These are phyloP conservation scores for Periglandula ipomoeae DNA, from an alignment of 2,329 filamentous ascomycete species.

Conservation along the genomic window DNA sequence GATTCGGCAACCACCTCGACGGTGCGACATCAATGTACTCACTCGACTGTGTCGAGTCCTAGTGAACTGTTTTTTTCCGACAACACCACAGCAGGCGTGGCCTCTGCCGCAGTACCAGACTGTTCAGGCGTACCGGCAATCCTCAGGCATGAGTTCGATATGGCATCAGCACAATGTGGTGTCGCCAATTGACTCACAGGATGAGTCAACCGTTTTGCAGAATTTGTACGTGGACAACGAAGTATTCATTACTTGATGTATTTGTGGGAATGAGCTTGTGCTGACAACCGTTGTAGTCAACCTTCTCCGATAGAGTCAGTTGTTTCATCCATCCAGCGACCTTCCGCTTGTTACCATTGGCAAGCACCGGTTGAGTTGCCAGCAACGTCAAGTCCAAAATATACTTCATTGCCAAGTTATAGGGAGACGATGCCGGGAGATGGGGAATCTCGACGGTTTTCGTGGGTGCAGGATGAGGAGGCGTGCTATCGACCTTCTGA, in stretches of 20 bases:
- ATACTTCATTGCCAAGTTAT: constrained; percentile 25
- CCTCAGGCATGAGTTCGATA: neutral
- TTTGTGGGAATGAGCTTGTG: neutral
- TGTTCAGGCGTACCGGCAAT: neutral
- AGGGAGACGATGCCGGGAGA: constrained; percentile 11
- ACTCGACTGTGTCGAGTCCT: neutral
- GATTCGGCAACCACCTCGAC: neutral
- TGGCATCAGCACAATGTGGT: neutral
- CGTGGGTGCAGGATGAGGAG: constrained; percentile 22
- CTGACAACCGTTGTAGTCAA: neutral
- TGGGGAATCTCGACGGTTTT: constrained; percentile 14
- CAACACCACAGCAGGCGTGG: neutral
- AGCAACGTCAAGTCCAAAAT: constrained; percentile 17
- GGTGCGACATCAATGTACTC: neutral
- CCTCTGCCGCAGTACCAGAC: neutral
- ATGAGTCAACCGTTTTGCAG: neutral
- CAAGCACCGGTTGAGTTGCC: constrained; percentile 6
- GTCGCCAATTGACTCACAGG: neutral
- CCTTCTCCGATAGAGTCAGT: neutral
- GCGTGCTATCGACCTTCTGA: constrained; percentile 17
- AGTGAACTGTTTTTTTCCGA: neutral
- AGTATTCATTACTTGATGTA: too few species aligned
- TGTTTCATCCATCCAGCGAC: neutral
- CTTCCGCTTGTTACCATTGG: constrained; percentile 1
- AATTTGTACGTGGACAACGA: neutral